Evolutionary conservation across 371 early-diverging fungal species (phyloP).

Genomic region (Mortierella sp.): DNA sequence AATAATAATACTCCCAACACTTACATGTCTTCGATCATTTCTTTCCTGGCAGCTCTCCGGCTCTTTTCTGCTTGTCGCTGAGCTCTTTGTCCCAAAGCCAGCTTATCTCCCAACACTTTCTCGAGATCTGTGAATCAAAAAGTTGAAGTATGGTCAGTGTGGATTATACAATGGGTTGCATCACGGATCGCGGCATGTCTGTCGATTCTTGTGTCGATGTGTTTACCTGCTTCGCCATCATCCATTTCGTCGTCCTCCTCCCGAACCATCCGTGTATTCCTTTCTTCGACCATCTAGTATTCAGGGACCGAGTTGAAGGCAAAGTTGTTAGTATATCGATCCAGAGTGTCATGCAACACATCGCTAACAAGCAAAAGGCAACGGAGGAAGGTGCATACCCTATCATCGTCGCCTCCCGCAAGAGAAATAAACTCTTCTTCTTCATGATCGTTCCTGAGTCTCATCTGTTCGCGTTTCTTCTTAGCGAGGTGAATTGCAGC

Average conservation of each 20-base stretch:
- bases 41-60: slow-evolving; percentile 61
- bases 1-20: not conserved
- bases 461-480: slow-evolving; percentile 51
- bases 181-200: not conserved
- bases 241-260: slow-evolving; percentile 58
- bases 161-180: not conserved
- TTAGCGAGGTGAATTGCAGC: slow-evolving; percentile 44
- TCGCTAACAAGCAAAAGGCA: too few relatives aligned
- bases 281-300: slow-evolving; percentile 32
- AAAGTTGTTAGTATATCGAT: not conserved
- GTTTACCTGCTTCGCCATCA: slow-evolving; percentile 54
- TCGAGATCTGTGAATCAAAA: slow-evolving; percentile 33
- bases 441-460: slow-evolving; percentile 44
- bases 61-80: slow-evolving; percentile 57
- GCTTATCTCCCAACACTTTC: slow-evolving; percentile 37
- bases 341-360: not conserved
- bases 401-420: slow-evolving; percentile 49
- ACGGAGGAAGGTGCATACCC: slow-evolving; percentile 17
- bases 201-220: not conserved
- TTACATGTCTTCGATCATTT: slow-evolving; percentile 71
- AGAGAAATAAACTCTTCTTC: slow-evolving; percentile 55
- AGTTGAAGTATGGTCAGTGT: too few relatives aligned
- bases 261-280: slow-evolving; percentile 40
- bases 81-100: slow-evolving; percentile 43
- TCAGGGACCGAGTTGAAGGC: too few relatives aligned